A percentile compares a stretch with the other conserved stretches of the same genome.
These are phyloP conservation scores for Hemisphaericaspora xylofermentans DNA, from an alignment of 1,139 yeast species.

Conservation along the genomic window DNA sequence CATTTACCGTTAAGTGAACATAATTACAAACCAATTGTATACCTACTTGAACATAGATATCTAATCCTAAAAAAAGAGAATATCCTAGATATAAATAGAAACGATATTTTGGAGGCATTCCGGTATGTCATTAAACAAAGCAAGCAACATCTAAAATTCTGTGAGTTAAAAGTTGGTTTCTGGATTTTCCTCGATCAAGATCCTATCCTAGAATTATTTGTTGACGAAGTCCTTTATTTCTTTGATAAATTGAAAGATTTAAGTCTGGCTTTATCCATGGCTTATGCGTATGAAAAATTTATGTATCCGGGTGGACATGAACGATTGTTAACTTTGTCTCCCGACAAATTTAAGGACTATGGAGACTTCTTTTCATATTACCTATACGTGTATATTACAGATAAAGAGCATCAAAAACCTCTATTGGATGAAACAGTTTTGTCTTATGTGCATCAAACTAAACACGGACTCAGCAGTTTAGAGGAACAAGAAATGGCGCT, in stretches of 20 bases:
- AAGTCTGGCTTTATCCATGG: conserved; percentile 6
- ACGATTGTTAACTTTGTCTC: background rate
- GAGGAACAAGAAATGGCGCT: background rate
- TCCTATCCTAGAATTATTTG: background rate
- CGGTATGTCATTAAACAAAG: conserved; percentile 4
- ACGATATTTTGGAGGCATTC: conserved; percentile 6
- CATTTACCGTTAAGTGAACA: conserved; percentile 5
- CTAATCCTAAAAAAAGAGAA: conserved; percentile 2
- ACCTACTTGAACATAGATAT: conserved; percentile 7
- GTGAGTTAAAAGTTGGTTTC: conserved; percentile 3
- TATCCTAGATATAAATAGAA: background rate
- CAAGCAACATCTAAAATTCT: background rate
- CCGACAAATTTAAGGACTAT: background rate
- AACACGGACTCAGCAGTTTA: background rate
- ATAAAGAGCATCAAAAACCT: background rate
- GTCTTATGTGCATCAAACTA: background rate
- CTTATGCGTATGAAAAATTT: conserved; percentile 8
- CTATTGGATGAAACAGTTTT: background rate
- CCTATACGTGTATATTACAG: background rate
- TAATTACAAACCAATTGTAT: conserved; percentile 5
- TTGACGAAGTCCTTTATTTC: conserved; percentile 2
- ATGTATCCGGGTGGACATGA: conserved; percentile 2
- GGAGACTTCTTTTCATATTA: conserved; percentile 3
- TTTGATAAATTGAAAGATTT: background rate
- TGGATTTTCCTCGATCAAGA: background rate